Conservation (phyloP, 2,329 filamentous ascomycete species). For the Sodiomyces alkalinus region DNA sequence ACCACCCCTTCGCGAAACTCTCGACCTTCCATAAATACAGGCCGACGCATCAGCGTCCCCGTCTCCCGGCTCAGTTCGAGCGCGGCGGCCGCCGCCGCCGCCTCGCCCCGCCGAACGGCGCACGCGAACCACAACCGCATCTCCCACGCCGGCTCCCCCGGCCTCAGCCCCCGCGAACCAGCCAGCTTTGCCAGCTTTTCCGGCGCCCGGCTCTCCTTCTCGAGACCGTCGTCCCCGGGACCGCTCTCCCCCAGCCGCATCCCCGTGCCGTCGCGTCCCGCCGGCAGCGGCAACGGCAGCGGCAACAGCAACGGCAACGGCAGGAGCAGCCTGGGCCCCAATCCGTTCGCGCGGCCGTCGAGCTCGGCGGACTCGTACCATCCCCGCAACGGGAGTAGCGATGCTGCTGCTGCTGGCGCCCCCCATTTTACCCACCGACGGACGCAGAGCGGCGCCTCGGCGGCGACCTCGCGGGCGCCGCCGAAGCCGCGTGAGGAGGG, state of each 20-base stretch:
- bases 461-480: constrained; percentile 17
- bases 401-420: constrained; percentile 5
- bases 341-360: constrained; percentile 9
- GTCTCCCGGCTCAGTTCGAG: constrained; percentile 19
- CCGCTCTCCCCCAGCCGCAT: constrained; percentile 25
- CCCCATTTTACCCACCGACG: constrained; percentile 22
- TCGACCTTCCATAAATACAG: constrained; percentile 16
- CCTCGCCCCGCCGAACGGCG: constrained; percentile 12
- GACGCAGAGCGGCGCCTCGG: constrained; percentile 27
- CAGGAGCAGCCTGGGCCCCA: no score
- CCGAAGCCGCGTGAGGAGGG: constrained; percentile 10
- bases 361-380: constrained; percentile 7
- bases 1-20: constrained; percentile 8
- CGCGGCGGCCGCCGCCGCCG: constrained; percentile 14
- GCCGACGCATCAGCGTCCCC: constrained; percentile 30
- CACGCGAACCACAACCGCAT: constrained; percentile 14
- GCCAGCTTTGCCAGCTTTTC: constrained; percentile 34
- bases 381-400: background rate
- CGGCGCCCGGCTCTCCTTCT: constrained; percentile 29
- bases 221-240: constrained; percentile 12
- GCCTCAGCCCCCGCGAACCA: constrained; percentile 19
- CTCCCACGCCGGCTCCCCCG: constrained; percentile 24
- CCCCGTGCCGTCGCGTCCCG: constrained; percentile 17
- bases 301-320: no score
- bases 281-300: background rate